phyloP scores from a whole-genome alignment of 345 rosid species.

The Bruguiera parviflora region DNA sequence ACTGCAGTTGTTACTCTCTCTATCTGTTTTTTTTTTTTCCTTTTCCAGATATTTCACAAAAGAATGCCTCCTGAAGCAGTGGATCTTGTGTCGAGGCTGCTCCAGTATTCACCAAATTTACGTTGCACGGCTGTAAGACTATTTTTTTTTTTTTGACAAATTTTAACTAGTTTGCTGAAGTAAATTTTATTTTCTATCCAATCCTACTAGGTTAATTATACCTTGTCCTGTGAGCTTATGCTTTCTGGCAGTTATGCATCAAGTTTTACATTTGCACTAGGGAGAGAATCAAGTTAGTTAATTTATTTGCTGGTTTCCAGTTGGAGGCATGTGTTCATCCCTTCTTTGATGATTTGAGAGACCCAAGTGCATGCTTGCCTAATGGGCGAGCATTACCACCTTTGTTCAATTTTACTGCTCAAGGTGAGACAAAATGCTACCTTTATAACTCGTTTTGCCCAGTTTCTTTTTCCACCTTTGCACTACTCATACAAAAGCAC shows the following conservation, averaged over 20 bases:
- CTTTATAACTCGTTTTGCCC: background rate
- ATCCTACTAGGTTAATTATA: no score
- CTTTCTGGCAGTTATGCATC: background rate
- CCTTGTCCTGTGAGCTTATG: background rate
- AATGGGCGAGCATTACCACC: constrained; percentile 86
- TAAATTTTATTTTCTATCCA: background rate
- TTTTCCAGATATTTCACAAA: constrained; percentile 63
- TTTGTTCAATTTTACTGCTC: constrained; percentile 82
- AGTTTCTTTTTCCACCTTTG: background rate
- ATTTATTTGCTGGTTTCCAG: constrained; percentile 31
- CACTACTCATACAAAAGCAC: constrained; percentile 13
- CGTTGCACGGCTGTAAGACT: constrained; percentile 74
- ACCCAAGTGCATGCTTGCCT: constrained; percentile 74
- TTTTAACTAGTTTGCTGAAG: background rate
- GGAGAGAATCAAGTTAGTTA: background rate
- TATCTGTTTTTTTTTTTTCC: background rate
- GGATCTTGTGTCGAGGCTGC: constrained; percentile 84
- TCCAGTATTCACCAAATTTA: constrained; percentile 81
- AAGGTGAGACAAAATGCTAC: constrained; percentile 47
- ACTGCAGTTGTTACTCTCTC: no score
- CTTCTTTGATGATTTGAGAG: constrained; percentile 83
- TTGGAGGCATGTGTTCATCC: constrained; percentile 98
- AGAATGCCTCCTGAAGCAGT: constrained; percentile 70
- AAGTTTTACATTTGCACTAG: background rate
- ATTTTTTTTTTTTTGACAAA: background rate